Percentiles rank a stretch among this genome's conserved stretches.
Evolutionary conservation across 495 filamentous ascomycete genomes (phyloP).

Genomic region (Pyronema domesticum): DNA sequence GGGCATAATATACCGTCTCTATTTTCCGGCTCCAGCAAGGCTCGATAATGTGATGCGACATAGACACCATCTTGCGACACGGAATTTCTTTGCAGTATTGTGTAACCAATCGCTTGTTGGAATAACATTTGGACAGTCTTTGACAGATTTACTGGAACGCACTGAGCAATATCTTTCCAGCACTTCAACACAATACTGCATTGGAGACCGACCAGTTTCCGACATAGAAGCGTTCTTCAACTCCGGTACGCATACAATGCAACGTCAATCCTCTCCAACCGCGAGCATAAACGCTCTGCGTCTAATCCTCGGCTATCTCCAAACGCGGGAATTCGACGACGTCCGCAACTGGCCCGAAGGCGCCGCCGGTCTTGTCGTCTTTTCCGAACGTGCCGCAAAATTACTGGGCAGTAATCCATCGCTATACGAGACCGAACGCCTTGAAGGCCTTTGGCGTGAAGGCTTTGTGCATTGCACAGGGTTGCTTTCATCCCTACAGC

Average conservation of each 20-base stretch:
- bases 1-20: slow-evolving; percentile 41
- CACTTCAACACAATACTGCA: slow-evolving; percentile 18
- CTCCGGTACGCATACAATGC: slow-evolving; percentile 6
- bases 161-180: slow-evolving; percentile 35
- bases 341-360: slow-evolving; percentile 42
- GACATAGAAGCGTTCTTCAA: slow-evolving; percentile 16
- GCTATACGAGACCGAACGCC: slow-evolving; percentile 25
- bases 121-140: slow-evolving; percentile 37
- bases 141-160: slow-evolving; percentile 39
- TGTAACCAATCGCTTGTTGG: slow-evolving; percentile 41
- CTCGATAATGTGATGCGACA: slow-evolving; percentile 31
- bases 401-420: slow-evolving; percentile 5
- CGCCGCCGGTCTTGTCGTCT: slow-evolving; percentile 45
- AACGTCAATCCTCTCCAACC: slow-evolving; percentile 2
- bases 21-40: slow-evolving; percentile 35
- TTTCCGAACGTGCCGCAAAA: slow-evolving; percentile 37
- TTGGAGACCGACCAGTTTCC: slow-evolving; percentile 16
- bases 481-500: slow-evolving; percentile 38
- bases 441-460: slow-evolving; percentile 50
- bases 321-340: slow-evolving; percentile 44
- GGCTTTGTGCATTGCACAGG: slow-evolving; percentile 50
- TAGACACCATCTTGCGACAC: slow-evolving; percentile 40
- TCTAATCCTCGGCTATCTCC: slow-evolving; percentile 38
- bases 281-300: slow-evolving; percentile 3
- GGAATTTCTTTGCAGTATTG: slow-evolving; percentile 47